Evolutionary conservation across 345 rosid species (phyloP), one percentile per base, ranked within the genome.

Genomic region (Stellera chamaejasme): DNA sequence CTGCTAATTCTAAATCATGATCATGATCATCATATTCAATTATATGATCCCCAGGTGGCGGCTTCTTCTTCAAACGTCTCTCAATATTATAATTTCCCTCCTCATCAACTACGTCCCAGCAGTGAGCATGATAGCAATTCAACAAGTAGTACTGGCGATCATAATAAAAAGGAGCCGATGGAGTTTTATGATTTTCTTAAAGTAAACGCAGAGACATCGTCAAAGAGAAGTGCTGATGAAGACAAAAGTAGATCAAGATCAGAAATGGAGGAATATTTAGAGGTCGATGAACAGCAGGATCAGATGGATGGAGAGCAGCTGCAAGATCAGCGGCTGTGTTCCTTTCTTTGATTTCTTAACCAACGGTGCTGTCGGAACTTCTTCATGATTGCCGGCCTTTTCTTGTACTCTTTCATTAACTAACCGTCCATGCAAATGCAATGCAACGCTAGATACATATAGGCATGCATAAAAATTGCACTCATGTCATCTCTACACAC

Each of bases 101-200:
- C 27, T 14, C 55, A 45, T 41, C n/a, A 44, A n/a, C 43, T 2
- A 46, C 25, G 55, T 19, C 46, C 54, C 6, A 57, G 13, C 39
- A 54, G 51, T 45, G 25, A 19, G 23, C 23, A 19, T 19, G 23
- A 19, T 19, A 19, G 23, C 23, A 19, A 1, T 19, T 19, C 14
- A 1, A 48, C 62, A 13, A 11, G 6, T 9, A 19, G 23, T 19
- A 19, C 23, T 0, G 23, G 1, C 23, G 23, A 19, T 19, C 23
- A 19, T 19, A 19, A 71, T 12, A 71, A 68, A 57, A 69, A 60
- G 10, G 60, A 71, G 49, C 52, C 62, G 19, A 50, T 69, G 3
- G 95, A 83, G 64, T 83, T 86, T 56, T 86, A 83, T 62, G 79
- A 86, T 57, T 86, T 86, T 73, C 84, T 86, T 10, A 87, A 79